Evolutionary conservation across 306 rosid species (phyloP), one percentile per base, ranked within the genome.

Genomic region (Prunus campanulata): DNA sequence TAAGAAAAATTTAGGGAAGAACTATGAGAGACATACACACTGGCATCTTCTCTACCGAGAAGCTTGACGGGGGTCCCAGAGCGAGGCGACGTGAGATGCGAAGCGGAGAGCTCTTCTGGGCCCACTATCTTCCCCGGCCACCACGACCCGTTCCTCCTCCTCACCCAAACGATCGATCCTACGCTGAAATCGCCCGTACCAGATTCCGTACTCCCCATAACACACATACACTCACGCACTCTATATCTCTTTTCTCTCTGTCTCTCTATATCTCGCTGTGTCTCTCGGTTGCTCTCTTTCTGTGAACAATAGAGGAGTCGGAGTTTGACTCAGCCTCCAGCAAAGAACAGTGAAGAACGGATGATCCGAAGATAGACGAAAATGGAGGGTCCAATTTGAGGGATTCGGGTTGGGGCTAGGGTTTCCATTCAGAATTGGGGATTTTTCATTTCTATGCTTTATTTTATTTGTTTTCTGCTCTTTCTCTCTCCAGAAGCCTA

Each of bases 41-140:
- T 87, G 74, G 91, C 91, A 48, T 87, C 91, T 59, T 87, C 91
- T 71, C 91, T 78, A 52, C 91, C 91, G 5, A 87, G 91, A n/a
- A 87, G 91, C 85, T 87, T 87, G 62, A 87, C 91, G 16, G 91
- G 91, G 51, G 91, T 87, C 61, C 91, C 91, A 11, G 91, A 87
- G 65, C 91, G 89, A 54, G 91, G 91, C 54, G 91, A 87, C 20
- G 89, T 85, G 64, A 87, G 91, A 76, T 87, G 84, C 76, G 91
- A 87, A 27, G 86, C 61, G 42, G 88, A 81, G 52, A 85, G 89
- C 77, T 87, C 91, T 19, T 87, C 91, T 13, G 87, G 83, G 14
- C 91, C 89, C 68, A 87, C 77, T 30, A 87, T 87, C 83, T 87
- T 85, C 79, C 89, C 91, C 22, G 91, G 91, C 91, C 91, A 87